Conservation (phyloP, 495 filamentous ascomycete genomes). For the Hypoxylon cercidicola region DNA sequence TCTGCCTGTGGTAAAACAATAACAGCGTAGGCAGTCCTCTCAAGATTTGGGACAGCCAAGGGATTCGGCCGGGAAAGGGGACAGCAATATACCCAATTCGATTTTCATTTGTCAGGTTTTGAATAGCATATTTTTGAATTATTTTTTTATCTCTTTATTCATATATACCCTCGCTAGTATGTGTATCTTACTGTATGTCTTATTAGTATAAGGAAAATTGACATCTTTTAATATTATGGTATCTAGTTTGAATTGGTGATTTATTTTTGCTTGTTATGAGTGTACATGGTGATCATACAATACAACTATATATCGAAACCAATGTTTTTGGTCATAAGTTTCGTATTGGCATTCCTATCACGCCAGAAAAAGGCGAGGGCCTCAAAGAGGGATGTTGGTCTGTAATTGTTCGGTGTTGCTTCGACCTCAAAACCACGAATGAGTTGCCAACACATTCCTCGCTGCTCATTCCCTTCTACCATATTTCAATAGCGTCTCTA, state of each 20-base stretch:
- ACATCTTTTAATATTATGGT: not conserved
- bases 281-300: constrained; percentile 11
- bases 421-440: not conserved
- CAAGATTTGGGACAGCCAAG: constrained; percentile 5
- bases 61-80: constrained; percentile 10
- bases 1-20: constrained; percentile 32
- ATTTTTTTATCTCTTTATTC: constrained; percentile 25
- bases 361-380: not conserved
- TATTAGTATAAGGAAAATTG: not conserved
- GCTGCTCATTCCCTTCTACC: not conserved
- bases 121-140: constrained; percentile 19
- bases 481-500: not conserved
- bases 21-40: not conserved
- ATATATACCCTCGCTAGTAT: constrained; percentile 33
- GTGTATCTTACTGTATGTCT: not conserved
- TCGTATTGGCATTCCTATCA: not conserved
- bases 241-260: not conserved
- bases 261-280: not conserved
- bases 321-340: not conserved
- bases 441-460: not conserved
- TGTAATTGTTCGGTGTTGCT: not conserved
- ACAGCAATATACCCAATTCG: constrained; percentile 37
- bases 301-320: constrained; percentile 5
- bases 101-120: constrained; percentile 30
- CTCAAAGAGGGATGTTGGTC: not conserved